Percentiles rank a stretch among this genome's conserved stretches.
Conservation (phyloP, 2,329 filamentous ascomycete genomes). For the Magnaporthiopsis incrustans region DNA sequence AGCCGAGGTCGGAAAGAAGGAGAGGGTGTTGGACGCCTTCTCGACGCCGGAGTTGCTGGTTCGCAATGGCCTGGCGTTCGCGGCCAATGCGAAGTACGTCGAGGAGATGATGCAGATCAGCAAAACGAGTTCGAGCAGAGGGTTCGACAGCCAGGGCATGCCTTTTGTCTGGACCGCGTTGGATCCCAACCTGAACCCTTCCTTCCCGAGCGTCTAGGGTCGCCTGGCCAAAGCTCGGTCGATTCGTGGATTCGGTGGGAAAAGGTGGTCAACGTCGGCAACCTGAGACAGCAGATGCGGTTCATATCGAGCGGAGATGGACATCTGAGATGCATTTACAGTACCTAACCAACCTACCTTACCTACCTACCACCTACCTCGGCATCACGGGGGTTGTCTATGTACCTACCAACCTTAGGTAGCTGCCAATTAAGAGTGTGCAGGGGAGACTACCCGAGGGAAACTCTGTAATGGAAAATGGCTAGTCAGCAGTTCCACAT, state of each 20-base stretch:
- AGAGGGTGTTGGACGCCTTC: conserved; percentile 34
- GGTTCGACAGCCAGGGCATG: conserved; percentile 36
- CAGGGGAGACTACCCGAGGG: not conserved
- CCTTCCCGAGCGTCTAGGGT: conserved; percentile 11
- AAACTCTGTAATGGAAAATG: not conserved
- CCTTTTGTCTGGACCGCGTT: conserved; percentile 32
- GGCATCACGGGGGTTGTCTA: too few species aligned
- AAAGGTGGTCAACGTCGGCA: too few species aligned
- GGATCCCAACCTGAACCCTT: conserved; percentile 15
- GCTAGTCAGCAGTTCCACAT: not conserved
- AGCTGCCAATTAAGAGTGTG: not conserved
- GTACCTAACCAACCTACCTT: too few species aligned
- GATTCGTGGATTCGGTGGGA: too few species aligned
- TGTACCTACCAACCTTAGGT: too few species aligned
- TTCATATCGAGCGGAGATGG: too few species aligned
- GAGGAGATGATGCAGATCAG: conserved; percentile 29
- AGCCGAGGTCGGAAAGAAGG: conserved; percentile 26
- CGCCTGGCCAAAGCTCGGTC: not conserved
- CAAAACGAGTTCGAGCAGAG: conserved; percentile 24
- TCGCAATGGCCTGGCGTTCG: conserved; percentile 23
- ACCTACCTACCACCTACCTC: too few species aligned
- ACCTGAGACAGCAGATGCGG: too few species aligned
- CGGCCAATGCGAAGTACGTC: conserved; percentile 28
- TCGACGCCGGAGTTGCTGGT: conserved; percentile 24
- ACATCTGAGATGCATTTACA: not conserved